phyloP scores from a whole-genome alignment of 2,329 filamentous ascomycete species.

The Akanthomyces lecanii region DNA sequence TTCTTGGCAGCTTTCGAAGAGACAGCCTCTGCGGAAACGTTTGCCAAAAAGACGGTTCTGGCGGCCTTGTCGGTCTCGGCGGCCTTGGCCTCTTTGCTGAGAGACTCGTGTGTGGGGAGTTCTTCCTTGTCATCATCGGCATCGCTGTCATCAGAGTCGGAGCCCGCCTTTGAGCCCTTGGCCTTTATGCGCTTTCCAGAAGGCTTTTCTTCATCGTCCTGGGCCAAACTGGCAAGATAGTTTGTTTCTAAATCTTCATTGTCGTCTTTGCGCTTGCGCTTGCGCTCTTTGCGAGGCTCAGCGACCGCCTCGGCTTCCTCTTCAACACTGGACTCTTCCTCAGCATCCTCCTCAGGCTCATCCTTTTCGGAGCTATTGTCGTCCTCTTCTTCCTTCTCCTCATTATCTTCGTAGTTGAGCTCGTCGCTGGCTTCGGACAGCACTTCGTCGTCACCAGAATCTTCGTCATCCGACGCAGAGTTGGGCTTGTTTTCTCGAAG shows the following conservation, averaged over 20 bases:
- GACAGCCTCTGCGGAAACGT: constrained; percentile 80
- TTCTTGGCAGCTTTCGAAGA: constrained; percentile 78
- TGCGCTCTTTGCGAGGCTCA: constrained; percentile 45
- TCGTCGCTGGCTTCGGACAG: constrained; percentile 26
- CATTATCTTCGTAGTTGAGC: constrained; percentile 26
- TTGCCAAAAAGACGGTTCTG: constrained; percentile 88
- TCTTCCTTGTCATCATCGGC: constrained; percentile 40
- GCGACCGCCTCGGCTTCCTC: constrained; percentile 35
- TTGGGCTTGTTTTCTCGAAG: constrained; percentile 32
- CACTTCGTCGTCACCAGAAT: constrained; percentile 30
- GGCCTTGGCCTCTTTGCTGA: constrained; percentile 48
- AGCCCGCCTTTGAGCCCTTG: constrained; percentile 28
- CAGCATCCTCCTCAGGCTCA: constrained; percentile 26
- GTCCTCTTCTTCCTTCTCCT: constrained; percentile 10
- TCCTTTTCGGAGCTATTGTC: constrained; percentile 19
- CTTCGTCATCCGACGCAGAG: constrained; percentile 24
- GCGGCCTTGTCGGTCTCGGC: constrained; percentile 76
- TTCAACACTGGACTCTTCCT: constrained; percentile 38
- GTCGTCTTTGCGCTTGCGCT: constrained; percentile 64
- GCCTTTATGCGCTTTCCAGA: constrained; percentile 52
- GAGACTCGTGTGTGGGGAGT: constrained; percentile 54
- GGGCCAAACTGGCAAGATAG: constrained; percentile 62
- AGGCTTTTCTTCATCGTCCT: constrained; percentile 55
- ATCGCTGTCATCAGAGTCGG: constrained; percentile 29
- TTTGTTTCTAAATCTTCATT: constrained; percentile 66